phyloP scores from a whole-genome alignment of 129 eudicot species.

The Sambucus nigra region DNA sequence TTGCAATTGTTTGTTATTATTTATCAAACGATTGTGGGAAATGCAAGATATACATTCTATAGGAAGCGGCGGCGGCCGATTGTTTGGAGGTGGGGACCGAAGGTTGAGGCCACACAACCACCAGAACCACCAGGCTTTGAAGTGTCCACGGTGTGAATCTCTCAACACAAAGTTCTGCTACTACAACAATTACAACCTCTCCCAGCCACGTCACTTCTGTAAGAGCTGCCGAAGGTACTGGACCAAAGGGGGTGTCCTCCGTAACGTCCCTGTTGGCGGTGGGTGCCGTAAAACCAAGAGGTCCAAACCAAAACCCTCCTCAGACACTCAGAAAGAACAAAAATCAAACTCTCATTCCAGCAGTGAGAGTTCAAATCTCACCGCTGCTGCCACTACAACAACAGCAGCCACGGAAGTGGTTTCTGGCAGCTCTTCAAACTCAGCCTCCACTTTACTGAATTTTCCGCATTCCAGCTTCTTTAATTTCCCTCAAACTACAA shows the following conservation, averaged over 20 bases:
- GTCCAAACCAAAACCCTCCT: slow-evolving; percentile 32
- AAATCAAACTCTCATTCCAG: slow-evolving; percentile 49
- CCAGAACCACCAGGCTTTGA: slow-evolving; percentile 43
- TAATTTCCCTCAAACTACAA: slow-evolving; percentile 9
- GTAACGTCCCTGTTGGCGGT: slow-evolving; percentile 88
- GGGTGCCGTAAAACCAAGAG: slow-evolving; percentile 72
- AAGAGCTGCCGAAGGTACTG: slow-evolving; percentile 83
- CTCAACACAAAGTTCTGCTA: slow-evolving; percentile 76
- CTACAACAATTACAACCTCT: slow-evolving; percentile 75
- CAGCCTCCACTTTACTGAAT: slow-evolving; percentile 21
- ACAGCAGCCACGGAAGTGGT: slow-evolving; percentile 6
- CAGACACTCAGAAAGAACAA: slow-evolving; percentile 16
- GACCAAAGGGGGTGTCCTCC: slow-evolving; percentile 89
- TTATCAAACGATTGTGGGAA: slow-evolving; percentile 2
- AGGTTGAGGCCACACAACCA: slow-evolving; percentile 40
- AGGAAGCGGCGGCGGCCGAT: slow-evolving; percentile 39
- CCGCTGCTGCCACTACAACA: slow-evolving; percentile 31
- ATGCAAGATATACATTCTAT: slow-evolving; percentile 60
- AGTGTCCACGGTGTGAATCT: slow-evolving; percentile 86
- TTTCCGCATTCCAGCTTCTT: slow-evolving; percentile 21
- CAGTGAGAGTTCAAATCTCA: slow-evolving; percentile 66
- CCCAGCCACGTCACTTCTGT: slow-evolving; percentile 86
- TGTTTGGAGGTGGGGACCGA: slow-evolving; percentile 39
- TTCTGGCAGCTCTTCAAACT: slow-evolving; percentile 18
- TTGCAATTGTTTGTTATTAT: not conserved